Base-by-base conservation (phyloP, 179 eudicot species). In the Corrigiola litoralis region DNA sequence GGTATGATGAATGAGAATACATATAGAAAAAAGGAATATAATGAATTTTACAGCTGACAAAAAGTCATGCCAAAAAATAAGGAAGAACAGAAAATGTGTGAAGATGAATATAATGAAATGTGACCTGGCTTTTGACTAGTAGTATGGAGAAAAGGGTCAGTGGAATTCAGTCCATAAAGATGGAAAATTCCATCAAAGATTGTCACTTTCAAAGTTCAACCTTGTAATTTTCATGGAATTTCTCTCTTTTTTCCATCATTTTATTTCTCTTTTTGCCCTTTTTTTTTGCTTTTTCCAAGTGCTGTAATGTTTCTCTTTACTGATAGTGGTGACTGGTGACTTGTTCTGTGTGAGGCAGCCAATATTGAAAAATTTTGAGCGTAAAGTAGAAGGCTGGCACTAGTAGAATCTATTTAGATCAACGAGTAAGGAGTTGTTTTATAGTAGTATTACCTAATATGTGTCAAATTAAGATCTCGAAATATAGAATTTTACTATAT, bases 71-170 rank as follows among this genome's bases (percentile, higher is more conserved):
- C 37, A 49, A 20, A 45, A 25, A 52, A 23, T 46, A 36, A 55
- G 71, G 67, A 61, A 20, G 65, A 57, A 51, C 38, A 40, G 45
- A n/a, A n/a, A 58, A 50, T 58, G 58, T 41, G 70, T 72, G 70
- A 49, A 65, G 6, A 38, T 21, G 27, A 46, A 55, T 12, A 5
- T 25, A 34, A 46, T 28, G 45, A 59, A 72, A 58, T 48, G 71
- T 34, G 17, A 68, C 41, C 54, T 57, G 38, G 6, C 28, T 59
- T 54, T 40, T 11, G 10, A 20, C 48, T 28, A 31, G 16, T 11
- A 36, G 9, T 14, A 17, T 59, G 33, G 20, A 46, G 61, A 24
- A 58, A 29, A 20, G 32, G 33, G 59, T 50, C 51, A 59, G 21
- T 49, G 59, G 27, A 58, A 47, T 42, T 42, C 18, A 44, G 40